phyloP scores from a whole-genome alignment of 495 filamentous ascomycete species.

The Endocarpon pusillum region DNA sequence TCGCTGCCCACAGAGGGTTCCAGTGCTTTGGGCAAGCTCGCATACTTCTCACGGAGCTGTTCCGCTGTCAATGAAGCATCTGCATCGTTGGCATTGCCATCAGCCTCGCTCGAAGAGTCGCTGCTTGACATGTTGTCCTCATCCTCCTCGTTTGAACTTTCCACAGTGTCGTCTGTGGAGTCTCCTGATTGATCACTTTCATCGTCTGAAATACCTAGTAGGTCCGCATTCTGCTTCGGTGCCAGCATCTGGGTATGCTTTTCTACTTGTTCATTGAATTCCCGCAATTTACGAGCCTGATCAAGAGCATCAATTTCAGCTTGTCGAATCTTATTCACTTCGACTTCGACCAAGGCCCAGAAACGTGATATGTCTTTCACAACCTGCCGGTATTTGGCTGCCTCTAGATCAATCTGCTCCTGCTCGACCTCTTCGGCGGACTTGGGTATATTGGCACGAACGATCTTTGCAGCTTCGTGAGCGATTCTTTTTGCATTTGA shows the following conservation, averaged over 20 bases:
- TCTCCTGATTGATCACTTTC: conserved; percentile 22
- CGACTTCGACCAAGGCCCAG: conserved; percentile 61
- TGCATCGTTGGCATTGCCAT: too few relatives aligned
- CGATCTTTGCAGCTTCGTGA: conserved; percentile 17
- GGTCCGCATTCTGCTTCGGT: conserved; percentile 25
- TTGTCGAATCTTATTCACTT: conserved; percentile 56
- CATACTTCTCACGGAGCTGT: conserved; percentile 64
- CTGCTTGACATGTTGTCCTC: conserved; percentile 56
- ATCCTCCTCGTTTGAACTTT: too few relatives aligned
- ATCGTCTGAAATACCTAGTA: conserved; percentile 28
- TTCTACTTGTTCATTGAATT: conserved; percentile 68
- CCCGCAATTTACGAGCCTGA: conserved; percentile 61
- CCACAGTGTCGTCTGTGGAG: conserved; percentile 14
- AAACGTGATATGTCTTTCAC: conserved; percentile 51
- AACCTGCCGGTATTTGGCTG: conserved; percentile 47
- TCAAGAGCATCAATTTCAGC: conserved; percentile 74
- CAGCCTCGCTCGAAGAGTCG: conserved; percentile 35
- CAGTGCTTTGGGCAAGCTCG: conserved; percentile 32
- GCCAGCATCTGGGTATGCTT: conserved; percentile 42
- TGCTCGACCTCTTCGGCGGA: conserved; percentile 16
- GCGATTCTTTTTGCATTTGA: conserved; percentile 48
- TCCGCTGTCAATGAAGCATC: conserved; percentile 67
- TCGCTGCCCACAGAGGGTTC: conserved; percentile 8
- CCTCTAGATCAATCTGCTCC: conserved; percentile 31
- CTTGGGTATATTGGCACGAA: conserved; percentile 20